A percentile compares a stretch with the other conserved stretches of the same genome.
Conservation (phyloP, 1,284 basidiomycete genomes). For the Ustilago cynodontis region DNA sequence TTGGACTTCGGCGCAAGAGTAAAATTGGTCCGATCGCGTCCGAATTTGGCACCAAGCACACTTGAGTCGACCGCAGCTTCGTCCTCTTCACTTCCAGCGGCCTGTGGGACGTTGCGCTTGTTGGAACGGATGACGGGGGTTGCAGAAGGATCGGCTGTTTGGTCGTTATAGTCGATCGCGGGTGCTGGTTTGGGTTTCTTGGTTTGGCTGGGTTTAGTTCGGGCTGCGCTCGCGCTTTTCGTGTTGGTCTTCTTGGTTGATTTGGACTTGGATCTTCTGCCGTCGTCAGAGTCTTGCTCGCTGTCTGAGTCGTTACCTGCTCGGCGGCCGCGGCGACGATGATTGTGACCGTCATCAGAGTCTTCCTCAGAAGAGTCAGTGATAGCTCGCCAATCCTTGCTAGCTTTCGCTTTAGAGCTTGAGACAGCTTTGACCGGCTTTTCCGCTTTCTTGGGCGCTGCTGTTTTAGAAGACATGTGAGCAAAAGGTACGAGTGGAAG, state of each 20-base stretch:
- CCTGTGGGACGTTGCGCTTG: constrained; percentile 18
- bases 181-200: constrained; percentile 21
- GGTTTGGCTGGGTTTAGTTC: constrained; percentile 4
- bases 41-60: constrained; percentile 31
- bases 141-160: constrained; percentile 45
- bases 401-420: constrained; percentile 17
- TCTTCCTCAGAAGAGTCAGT: constrained; percentile 46
- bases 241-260: constrained; percentile 8
- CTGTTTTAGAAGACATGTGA: constrained; percentile 26
- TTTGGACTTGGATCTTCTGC: constrained; percentile 13
- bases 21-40: constrained; percentile 43
- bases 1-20: neutral
- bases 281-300: constrained; percentile 22
- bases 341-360: constrained; percentile 11
- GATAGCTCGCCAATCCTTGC: constrained; percentile 47
- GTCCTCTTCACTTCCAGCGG: constrained; percentile 21
- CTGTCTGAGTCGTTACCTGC: constrained; percentile 5
- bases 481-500: constrained; percentile 42
- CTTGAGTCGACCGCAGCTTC: constrained; percentile 19
- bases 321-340: neutral
- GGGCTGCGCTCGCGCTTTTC: neutral
- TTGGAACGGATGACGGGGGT: constrained; percentile 46
- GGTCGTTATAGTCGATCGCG: constrained; percentile 42
- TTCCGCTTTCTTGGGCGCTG: constrained; percentile 14
- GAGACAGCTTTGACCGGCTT: constrained; percentile 16